Evolutionary conservation across 106 monocot genomes (phyloP), one percentile per base, ranked within the genome.

Genomic region (Dendrobium officinale): DNA sequence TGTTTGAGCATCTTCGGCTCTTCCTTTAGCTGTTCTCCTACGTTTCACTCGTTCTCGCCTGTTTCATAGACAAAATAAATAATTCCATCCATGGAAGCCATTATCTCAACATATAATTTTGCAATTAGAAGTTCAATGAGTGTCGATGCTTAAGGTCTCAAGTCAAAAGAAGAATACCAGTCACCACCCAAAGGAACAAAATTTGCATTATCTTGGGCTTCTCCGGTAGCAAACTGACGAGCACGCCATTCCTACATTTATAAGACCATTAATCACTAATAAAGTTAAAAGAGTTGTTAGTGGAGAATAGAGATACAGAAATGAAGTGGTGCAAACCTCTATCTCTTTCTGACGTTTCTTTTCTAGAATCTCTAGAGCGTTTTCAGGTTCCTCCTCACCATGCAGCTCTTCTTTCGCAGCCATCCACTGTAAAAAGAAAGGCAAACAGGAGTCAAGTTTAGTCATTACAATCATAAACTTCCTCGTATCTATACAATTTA

Each of bases 361-460:
- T 79, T 99, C 93, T 75, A 95, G 77, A 16, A 81, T 56, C 49
- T 95, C 99, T 81, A 86, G 86, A 77, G 88, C 83, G 85, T 85
- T 67, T 79, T 92, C 91, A 75, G 95, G 90, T 85, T 95, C 94
- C 47, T 90, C 90, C 11, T 95, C 88, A 16, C 83, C 86, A 77
- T 93, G 95, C 54, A 99, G 80, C 77, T 95, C 95, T 78, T 99
- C 99, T 82, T 95, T 95, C 74, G 95, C 99, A 70, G 99, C 99
- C 77, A 91, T 99, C 99, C 99, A 99, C 99, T 99, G 45, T 24
- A 73, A 24, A 75, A 1, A 70, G 16, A 70, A 40, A 37, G 29
- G 37, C 1, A 37, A 33, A 0, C 70, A 70, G 37, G 37, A 26
- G 26, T 24, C 2, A 8, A 24, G 26, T 66, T 66, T 0, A 66